Percentiles rank a stretch among this genome's conserved stretches.
These are phyloP conservation scores for Cyphellophora attinorum DNA, from an alignment of 2,329 filamentous ascomycete species.

Conservation along the genomic window DNA sequence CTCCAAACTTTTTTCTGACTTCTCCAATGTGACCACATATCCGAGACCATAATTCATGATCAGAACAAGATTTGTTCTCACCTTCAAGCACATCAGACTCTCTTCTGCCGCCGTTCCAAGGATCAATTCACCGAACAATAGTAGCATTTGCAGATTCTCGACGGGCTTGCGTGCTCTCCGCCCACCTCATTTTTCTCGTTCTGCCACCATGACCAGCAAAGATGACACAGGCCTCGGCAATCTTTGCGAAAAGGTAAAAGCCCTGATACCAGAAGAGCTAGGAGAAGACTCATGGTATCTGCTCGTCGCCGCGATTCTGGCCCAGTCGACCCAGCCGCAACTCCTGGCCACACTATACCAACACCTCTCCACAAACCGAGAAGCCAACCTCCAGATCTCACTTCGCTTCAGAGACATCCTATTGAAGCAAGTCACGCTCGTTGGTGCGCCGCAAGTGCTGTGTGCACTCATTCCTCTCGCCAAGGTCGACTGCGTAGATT, in stretches of 20 bases:
- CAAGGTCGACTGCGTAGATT: conserved; percentile 17
- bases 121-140: too few species aligned
- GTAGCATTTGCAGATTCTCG: too few species aligned
- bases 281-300: conserved; percentile 51
- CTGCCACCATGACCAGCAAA: too few species aligned
- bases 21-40: too few species aligned
- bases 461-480: conserved; percentile 22
- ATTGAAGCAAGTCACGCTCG: conserved; percentile 24
- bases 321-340: conserved; percentile 18
- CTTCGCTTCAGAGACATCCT: conserved; percentile 20
- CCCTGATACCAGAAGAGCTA: conserved; percentile 33
- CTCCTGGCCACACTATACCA: conserved; percentile 21
- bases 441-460: conserved; percentile 24
- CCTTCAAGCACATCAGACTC: too few species aligned
- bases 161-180: too few species aligned
- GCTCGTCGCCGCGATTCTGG: conserved; percentile 24
- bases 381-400: conserved; percentile 9
- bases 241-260: conserved; percentile 20
- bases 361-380: conserved; percentile 14
- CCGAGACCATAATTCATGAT: too few species aligned
- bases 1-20: too few species aligned
- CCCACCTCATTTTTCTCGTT: too few species aligned
- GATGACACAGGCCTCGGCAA: not conserved
- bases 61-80: too few species aligned
- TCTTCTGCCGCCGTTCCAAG: too few species aligned